Evolutionary conservation across 2,329 filamentous ascomycete genomes (phyloP).

Genomic region (Teratosphaeria viscida): DNA sequence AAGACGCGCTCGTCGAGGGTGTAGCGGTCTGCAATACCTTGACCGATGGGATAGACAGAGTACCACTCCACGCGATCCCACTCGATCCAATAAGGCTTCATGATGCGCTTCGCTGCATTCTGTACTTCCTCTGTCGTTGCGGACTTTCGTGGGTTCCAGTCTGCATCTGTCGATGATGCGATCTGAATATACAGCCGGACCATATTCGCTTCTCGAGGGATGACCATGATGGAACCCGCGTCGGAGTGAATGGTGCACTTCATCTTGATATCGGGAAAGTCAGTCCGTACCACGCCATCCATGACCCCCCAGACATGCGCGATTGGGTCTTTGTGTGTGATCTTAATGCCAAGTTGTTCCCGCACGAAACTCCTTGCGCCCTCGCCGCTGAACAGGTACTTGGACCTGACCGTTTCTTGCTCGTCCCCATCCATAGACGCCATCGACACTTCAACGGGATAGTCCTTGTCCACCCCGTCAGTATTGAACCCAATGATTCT

Average conservation of each 20-base stretch:
- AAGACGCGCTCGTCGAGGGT: constrained; percentile 55
- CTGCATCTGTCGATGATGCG: constrained; percentile 50
- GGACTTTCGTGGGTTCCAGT: constrained; percentile 52
- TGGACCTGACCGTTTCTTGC: constrained; percentile 53
- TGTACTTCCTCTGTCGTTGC: constrained; percentile 51
- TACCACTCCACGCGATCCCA: constrained; percentile 59
- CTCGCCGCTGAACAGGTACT: constrained; percentile 54
- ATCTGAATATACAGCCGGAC: constrained; percentile 49
- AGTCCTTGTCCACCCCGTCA: constrained; percentile 51
- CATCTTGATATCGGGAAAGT: constrained; percentile 56
- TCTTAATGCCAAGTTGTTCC: constrained; percentile 55
- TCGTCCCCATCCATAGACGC: constrained; percentile 64
- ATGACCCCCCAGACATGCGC: constrained; percentile 57
- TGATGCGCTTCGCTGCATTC: constrained; percentile 45
- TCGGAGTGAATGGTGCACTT: constrained; percentile 60
- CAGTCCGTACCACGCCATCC: constrained; percentile 53
- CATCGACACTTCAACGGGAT: constrained; percentile 71
- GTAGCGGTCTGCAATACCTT: constrained; percentile 55
- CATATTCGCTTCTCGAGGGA: constrained; percentile 45
- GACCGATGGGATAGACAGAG: constrained; percentile 55
- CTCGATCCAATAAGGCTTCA: constrained; percentile 49
- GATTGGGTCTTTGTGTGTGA: constrained; percentile 53
- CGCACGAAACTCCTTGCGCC: constrained; percentile 51
- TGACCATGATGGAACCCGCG: constrained; percentile 54
- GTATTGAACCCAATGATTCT: constrained; percentile 52